These are phyloP conservation scores for Beauveria sp. DNA, from an alignment of 2,329 filamentous ascomycete genomes.

Conservation along the genomic window DNA sequence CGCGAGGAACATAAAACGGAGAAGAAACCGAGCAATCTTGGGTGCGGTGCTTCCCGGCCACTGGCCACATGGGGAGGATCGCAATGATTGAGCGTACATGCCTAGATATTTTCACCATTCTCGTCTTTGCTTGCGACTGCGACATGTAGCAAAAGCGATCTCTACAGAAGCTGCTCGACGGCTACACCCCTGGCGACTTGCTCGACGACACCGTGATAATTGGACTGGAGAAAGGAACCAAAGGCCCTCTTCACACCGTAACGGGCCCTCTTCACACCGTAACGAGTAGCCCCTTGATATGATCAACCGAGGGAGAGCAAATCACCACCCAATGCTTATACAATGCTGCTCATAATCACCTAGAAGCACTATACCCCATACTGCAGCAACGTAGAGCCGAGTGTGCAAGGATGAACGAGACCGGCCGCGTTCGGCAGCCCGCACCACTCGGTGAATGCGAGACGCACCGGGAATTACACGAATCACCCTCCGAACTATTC, in stretches of 20 bases:
- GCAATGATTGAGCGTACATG: constrained; percentile 54
- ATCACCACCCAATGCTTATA: neutral
- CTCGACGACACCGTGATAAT: neutral
- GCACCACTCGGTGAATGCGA: no score
- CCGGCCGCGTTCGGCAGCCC: no score
- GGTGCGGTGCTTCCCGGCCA: constrained; percentile 47
- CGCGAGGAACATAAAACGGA: constrained; percentile 42
- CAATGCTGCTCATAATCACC: no score
- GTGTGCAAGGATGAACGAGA: no score
- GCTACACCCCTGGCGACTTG: neutral
- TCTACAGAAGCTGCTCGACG: neutral
- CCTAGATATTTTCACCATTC: neutral
- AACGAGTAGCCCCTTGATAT: no score
- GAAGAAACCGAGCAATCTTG: constrained; percentile 50
- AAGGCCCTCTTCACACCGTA: no score
- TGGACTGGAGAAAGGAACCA: no score
- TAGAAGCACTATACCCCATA: no score
- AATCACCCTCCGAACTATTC: neutral
- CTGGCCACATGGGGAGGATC: constrained; percentile 42
- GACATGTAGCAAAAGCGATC: neutral
- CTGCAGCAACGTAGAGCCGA: no score
- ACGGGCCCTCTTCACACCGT: no score
- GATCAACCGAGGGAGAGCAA: neutral
- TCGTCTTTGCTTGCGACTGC: neutral
- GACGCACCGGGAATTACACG: neutral